Evolutionary conservation across 345 rosid species (phyloP).

Genomic region (Laguncularia racemosa): DNA sequence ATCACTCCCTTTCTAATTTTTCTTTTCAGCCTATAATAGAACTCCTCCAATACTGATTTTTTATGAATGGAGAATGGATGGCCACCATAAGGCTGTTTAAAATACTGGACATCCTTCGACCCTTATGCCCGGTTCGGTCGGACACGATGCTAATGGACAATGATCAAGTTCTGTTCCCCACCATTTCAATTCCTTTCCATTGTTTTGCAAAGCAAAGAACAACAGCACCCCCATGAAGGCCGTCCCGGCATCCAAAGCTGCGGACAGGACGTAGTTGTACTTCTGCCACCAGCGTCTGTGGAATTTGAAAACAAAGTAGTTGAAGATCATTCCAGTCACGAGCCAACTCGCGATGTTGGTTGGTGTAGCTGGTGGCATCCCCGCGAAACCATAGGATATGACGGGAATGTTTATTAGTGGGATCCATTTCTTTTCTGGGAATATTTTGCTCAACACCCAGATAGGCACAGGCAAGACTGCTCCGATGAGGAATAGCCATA

Average conservation of each 20-base stretch:
- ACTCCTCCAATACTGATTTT: too few species aligned
- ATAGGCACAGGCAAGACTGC: slow-evolving; percentile 90
- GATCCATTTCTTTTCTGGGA: slow-evolving; percentile 93
- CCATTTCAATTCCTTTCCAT: slow-evolving; percentile 55
- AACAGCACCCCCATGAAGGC: slow-evolving; percentile 94
- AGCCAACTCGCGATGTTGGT: slow-evolving; percentile 99
- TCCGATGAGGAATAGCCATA: slow-evolving; percentile 92
- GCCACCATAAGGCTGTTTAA: background rate
- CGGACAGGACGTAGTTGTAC: slow-evolving; percentile 91
- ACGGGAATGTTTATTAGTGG: slow-evolving; percentile 92
- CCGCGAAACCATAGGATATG: slow-evolving; percentile 92
- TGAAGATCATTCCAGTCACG: slow-evolving; percentile 81
- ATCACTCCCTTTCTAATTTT: too few species aligned
- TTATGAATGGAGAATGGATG: too few species aligned
- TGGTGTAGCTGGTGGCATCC: slow-evolving; percentile 99
- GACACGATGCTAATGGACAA: slow-evolving; percentile 86
- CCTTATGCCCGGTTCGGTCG: slow-evolving; percentile 72
- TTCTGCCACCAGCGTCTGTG: slow-evolving; percentile 98
- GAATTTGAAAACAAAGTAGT: slow-evolving; percentile 84
- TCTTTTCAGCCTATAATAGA: too few species aligned
- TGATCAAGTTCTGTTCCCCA: slow-evolving; percentile 91
- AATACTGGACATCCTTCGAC: slow-evolving; percentile 63
- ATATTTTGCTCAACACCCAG: slow-evolving; percentile 77
- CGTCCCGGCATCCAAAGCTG: slow-evolving; percentile 95
- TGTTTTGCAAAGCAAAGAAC: slow-evolving; percentile 87